Percentiles rank a stretch among this genome's conserved stretches.
These are phyloP conservation scores for Neurospora sp. DNA, from an alignment of 2,329 filamentous ascomycete genomes.

Conservation along the genomic window DNA sequence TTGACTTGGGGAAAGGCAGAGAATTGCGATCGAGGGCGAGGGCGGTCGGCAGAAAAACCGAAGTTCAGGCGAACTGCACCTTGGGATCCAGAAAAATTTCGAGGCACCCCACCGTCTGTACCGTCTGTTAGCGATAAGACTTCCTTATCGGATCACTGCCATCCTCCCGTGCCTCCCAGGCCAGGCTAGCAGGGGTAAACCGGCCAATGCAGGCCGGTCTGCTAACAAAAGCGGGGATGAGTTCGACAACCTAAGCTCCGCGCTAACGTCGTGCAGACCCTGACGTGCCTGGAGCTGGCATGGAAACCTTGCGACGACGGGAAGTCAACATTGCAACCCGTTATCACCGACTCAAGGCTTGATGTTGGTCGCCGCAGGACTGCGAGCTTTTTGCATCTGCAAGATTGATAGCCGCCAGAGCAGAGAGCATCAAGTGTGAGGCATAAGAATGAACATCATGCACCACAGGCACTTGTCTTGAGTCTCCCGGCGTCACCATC, in stretches of 20 bases:
- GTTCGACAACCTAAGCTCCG: not conserved
- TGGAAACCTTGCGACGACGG: not conserved
- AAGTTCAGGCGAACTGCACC: conserved; percentile 6
- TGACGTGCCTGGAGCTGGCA: not conserved
- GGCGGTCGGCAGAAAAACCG: conserved; percentile 11
- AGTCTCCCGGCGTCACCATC: not conserved
- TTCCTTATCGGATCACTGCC: not conserved
- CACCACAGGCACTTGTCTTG: not conserved
- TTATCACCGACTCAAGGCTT: not conserved
- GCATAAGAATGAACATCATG: not conserved
- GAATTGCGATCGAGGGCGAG: conserved; percentile 8
- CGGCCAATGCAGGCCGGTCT: not conserved
- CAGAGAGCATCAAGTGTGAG: not conserved
- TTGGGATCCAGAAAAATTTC: conserved; percentile 10
- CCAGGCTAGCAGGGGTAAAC: not conserved
- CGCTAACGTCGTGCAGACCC: not conserved
- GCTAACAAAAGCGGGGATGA: not conserved
- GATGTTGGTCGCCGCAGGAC: not conserved
- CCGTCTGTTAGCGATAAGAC: conserved; percentile 6
- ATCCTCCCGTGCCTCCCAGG: not conserved
- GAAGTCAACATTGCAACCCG: not conserved
- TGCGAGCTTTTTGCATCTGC: not conserved
- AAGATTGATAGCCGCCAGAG: not conserved
- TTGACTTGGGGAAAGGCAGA: conserved; percentile 1
- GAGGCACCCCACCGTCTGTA: conserved; percentile 7